A percentile compares a stretch with the other conserved stretches of the same genome.
phyloP scores from a whole-genome alignment of 1,139 yeast species.

The Geotrichum klebahnii region DNA sequence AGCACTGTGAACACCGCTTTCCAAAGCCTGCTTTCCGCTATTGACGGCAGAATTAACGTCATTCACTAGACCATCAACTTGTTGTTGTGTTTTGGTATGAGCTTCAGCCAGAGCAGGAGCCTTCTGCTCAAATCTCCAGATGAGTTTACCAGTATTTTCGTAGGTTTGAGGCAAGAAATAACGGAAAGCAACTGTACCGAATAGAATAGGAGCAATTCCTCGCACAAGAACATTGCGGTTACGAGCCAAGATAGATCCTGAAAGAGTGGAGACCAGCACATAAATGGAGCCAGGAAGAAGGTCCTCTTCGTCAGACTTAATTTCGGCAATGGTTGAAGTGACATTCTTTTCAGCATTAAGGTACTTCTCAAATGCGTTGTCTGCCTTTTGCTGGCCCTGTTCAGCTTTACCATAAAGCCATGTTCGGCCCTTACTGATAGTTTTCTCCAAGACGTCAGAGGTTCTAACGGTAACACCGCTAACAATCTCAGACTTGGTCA shows the following conservation, averaged over 20 bases:
- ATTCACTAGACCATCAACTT: slow-evolving; percentile 48
- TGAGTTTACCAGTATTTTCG: slow-evolving; percentile 55
- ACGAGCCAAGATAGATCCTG: slow-evolving; percentile 79
- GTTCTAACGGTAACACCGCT: slow-evolving; percentile 60
- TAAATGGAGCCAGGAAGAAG: slow-evolving; percentile 73
- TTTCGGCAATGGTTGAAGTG: slow-evolving; percentile 59
- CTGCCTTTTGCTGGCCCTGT: slow-evolving; percentile 41
- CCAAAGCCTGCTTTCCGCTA: slow-evolving; percentile 39
- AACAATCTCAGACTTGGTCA: slow-evolving; percentile 42
- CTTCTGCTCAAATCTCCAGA: slow-evolving; percentile 63
- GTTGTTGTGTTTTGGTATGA: slow-evolving; percentile 50
- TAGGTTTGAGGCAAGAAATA: slow-evolving; percentile 77
- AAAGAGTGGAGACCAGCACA: slow-evolving; percentile 65
- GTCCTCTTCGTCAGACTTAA: slow-evolving; percentile 71
- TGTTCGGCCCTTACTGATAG: slow-evolving; percentile 49
- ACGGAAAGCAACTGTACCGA: slow-evolving; percentile 68
- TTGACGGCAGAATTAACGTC: slow-evolving; percentile 44
- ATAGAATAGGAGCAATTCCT: slow-evolving; percentile 56
- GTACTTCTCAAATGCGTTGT: slow-evolving; percentile 48
- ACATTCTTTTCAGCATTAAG: slow-evolving; percentile 63
- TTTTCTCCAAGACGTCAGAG: slow-evolving; percentile 47
- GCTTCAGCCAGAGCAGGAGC: slow-evolving; percentile 65
- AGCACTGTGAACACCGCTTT: slow-evolving; percentile 44
- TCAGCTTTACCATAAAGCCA: slow-evolving; percentile 36
- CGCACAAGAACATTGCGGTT: slow-evolving; percentile 60